phyloP scores from a whole-genome alignment of 352 stramenopile genomes.

The Phytophthora crassamura region DNA sequence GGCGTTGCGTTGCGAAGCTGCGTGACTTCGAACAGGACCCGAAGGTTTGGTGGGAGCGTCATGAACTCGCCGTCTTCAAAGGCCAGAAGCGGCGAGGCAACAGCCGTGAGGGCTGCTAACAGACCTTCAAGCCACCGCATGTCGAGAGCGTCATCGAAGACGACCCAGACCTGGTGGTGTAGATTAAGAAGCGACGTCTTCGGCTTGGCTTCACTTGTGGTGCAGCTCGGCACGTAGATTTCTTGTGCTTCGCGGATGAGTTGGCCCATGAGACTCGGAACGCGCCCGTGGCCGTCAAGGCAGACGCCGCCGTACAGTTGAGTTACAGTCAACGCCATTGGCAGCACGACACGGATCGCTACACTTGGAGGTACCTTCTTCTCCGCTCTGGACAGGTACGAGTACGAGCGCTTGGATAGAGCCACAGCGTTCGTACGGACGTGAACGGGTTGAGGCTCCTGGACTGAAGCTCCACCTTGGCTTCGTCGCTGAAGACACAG shows the following conservation, averaged over 20 bases:
- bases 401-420: slow-evolving; percentile 18
- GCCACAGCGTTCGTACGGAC: too few species aligned
- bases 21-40: slow-evolving; percentile 66
- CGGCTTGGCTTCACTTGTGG: neutral
- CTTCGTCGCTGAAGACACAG: slow-evolving; percentile 14
- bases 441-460: too few species aligned
- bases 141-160: slow-evolving; percentile 54
- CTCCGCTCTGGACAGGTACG: slow-evolving; percentile 7
- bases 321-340: slow-evolving; percentile 45
- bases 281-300: slow-evolving; percentile 39
- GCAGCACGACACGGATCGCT: slow-evolving; percentile 39
- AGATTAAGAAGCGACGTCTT: slow-evolving; percentile 11
- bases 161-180: slow-evolving; percentile 45
- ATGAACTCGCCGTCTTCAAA: slow-evolving; percentile 63
- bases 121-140: slow-evolving; percentile 52
- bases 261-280: slow-evolving; percentile 46
- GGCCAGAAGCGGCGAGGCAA: slow-evolving; percentile 10
- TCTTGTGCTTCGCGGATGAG: slow-evolving; percentile 46
- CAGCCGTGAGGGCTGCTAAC: slow-evolving; percentile 28
- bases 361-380: slow-evolving; percentile 5
- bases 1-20: slow-evolving; percentile 46
- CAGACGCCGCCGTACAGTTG: slow-evolving; percentile 57
- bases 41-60: slow-evolving; percentile 67
- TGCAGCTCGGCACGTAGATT: slow-evolving; percentile 3
- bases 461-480: neutral